These are phyloP conservation scores for Alliaria petiolata DNA, from an alignment of 345 rosid genomes.

Conservation along the genomic window DNA sequence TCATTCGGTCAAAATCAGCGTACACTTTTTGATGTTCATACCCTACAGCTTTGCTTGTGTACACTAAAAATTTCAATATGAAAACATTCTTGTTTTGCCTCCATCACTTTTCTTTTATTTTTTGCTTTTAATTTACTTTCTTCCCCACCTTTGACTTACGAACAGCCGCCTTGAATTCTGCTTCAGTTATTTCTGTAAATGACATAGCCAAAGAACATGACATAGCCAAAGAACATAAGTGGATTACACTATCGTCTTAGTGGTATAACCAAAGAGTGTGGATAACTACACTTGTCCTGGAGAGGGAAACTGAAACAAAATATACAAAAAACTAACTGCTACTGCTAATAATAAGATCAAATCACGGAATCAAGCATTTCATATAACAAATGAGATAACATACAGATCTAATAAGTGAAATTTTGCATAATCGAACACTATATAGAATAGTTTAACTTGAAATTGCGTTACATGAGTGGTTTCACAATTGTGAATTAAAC, in stretches of 20 bases:
- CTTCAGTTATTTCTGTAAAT: conserved; percentile 44
- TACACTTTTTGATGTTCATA: too few relatives aligned
- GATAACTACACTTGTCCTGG: background rate
- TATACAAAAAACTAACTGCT: too few relatives aligned
- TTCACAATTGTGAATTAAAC: background rate
- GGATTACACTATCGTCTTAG: background rate
- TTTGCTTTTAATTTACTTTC: too few relatives aligned
- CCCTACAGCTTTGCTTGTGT: too few relatives aligned
- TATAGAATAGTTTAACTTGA: background rate
- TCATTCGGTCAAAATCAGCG: too few relatives aligned
- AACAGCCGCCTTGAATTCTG: conserved; percentile 36
- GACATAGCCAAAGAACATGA: background rate
- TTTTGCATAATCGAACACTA: background rate
- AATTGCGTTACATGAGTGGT: background rate
- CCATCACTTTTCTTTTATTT: too few relatives aligned
- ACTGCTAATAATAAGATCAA: background rate
- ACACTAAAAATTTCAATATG: too few relatives aligned
- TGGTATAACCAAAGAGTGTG: background rate
- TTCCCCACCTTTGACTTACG: conserved; percentile 62
- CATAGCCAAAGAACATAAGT: too few relatives aligned
- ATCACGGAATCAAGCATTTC: background rate
- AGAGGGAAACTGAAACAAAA: background rate
- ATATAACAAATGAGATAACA: background rate
- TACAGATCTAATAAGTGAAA: background rate
- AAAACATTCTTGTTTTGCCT: too few relatives aligned